Evolutionary conservation across 768 basidiomycete species (phyloP), one percentile per base, ranked within the genome.

Genomic region (Leccinum subgranulosum): DNA sequence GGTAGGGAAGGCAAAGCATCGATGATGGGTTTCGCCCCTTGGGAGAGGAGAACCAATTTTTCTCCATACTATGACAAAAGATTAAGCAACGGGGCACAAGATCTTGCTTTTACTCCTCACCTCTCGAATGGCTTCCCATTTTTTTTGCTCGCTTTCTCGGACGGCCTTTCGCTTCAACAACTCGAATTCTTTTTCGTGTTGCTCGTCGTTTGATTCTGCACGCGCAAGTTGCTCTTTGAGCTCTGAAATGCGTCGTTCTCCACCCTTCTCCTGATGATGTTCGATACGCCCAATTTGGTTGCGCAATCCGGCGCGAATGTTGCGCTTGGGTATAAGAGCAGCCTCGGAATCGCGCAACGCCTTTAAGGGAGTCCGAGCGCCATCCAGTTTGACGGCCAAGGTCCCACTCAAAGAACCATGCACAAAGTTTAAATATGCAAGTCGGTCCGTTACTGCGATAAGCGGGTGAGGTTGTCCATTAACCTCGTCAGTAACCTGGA

Each of bases 111-210:
- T 54, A 25, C 14, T 23, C 3, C 50, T 49, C 64, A 90, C 91
- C 83, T 94, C 92, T 67, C 84, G 80, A 51, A 92, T 73, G 11
- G 92, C 92, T 45, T 87, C 83, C 90, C 92, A 94, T 63, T 90
- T 92, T 43, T 77, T 68, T 48, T 77, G 75, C 67, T 93, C 92
- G 69, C 88, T 90, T 64, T 92, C 90, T 51, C 79, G 76, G 52
- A 92, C 64, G 1, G 84, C 89, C 69, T 89, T 91, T 47, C 92
- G 80, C 75, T 90, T 88, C 69, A 92, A 60, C 36, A 91, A 69
- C 54, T 84, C 82, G 2, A 90, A 72, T 58, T 92, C 88, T 55
- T 78, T 84, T 75, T 94, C 92, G n/a, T 78, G 72, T 0, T 76
- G 74, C 55, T 81, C 78, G 60, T 91, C 88, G 11, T 87, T 85